These are phyloP conservation scores for Phytophthora sp. DNA, from an alignment of 352 stramenopile genomes.

Conservation along the genomic window DNA sequence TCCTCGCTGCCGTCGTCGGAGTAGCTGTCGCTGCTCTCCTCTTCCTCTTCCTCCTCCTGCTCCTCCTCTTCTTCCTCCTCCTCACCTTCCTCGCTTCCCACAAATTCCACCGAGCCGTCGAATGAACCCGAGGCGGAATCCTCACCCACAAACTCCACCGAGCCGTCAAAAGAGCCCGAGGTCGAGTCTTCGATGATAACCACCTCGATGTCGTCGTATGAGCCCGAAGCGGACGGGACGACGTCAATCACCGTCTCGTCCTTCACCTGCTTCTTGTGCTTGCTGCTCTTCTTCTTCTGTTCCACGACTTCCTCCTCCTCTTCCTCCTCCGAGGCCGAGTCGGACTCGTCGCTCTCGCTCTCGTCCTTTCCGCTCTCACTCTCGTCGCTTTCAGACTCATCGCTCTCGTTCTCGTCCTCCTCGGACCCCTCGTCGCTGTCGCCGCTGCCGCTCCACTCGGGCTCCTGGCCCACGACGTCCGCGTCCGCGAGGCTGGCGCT, in stretches of 20 bases:
- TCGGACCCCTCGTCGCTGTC: conserved; percentile 22
- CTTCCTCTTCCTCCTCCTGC: conserved; percentile 8
- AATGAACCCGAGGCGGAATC: conserved; percentile 25
- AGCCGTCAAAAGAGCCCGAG: conserved; percentile 24
- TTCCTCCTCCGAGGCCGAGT: conserved; percentile 19
- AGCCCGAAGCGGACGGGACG: conserved; percentile 7
- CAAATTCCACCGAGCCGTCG: conserved; percentile 30
- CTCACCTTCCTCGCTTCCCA: conserved; percentile 20
- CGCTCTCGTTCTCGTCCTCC: conserved; percentile 7
- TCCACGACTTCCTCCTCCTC: conserved; percentile 8
- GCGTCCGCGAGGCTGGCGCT: conserved; percentile 17
- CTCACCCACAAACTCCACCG: conserved; percentile 15
- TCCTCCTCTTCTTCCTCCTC: conserved; percentile 10
- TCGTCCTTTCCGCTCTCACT: conserved; percentile 15
- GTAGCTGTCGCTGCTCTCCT: conserved; percentile 6
- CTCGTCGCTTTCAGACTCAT: conserved; percentile 13
- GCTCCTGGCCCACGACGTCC: conserved; percentile 16
- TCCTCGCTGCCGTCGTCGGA: conserved; percentile 19
- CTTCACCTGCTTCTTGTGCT: conserved; percentile 26
- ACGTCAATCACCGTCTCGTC: conserved; percentile 10
- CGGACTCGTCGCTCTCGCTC: conserved; percentile 20
- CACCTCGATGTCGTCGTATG: conserved; percentile 22
- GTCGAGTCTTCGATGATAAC: conserved; percentile 23
- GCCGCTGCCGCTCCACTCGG: conserved; percentile 32
- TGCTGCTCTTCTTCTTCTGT: conserved; percentile 21